Evolutionary conservation across 495 filamentous ascomycete genomes (phyloP), one percentile per base, ranked within the genome.

Genomic region (Penicillium taxi): DNA sequence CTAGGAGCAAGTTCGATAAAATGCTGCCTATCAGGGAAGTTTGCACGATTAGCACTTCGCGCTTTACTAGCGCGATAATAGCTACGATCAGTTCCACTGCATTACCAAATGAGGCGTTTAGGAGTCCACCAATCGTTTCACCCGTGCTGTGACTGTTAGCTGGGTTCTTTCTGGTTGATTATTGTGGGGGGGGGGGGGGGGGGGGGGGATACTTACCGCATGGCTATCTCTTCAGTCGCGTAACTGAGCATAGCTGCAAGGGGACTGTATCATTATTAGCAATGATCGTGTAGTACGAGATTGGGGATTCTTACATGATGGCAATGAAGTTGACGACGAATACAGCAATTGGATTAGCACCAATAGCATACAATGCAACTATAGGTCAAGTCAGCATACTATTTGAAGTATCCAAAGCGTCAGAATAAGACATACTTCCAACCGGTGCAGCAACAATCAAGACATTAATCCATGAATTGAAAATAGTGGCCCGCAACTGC

Each of bases 21-120:
- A 95, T 94, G 55, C 78, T 84, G 18, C 89, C 89, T 41, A 95
- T 84, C 9, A 96, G 64, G 2, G 89, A 96, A 1, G 89, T 94
- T 58, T 95, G 84, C 3, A 95, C 90, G 47, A 96, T 93, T 26
- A 82, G 67, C 17, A 93, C 74, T 60, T 96, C 70, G 23, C 70
- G 54, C 34, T 89, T 64, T 14, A 70, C 60, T 25, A 96, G 64
- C 0, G 87, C 87, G 32, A 94, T 80, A 46, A 96, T 81, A 12
- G 85, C 80, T 24, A 96, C 83, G 43, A 96, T 96, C 43, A 95
- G 55, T 54, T 96, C 89, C 39, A 94, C 87, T 4, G 89, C 89
- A 50, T 94, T 96, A 29, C 58, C 88, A 55, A 95, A 94, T 15
- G 80, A 78, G 16, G 88, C 89, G 53, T 94, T 95, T 16, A 94